Base-by-base conservation (phyloP, 768 basidiomycete species). In the Clitopilus passeckerianus region DNA sequence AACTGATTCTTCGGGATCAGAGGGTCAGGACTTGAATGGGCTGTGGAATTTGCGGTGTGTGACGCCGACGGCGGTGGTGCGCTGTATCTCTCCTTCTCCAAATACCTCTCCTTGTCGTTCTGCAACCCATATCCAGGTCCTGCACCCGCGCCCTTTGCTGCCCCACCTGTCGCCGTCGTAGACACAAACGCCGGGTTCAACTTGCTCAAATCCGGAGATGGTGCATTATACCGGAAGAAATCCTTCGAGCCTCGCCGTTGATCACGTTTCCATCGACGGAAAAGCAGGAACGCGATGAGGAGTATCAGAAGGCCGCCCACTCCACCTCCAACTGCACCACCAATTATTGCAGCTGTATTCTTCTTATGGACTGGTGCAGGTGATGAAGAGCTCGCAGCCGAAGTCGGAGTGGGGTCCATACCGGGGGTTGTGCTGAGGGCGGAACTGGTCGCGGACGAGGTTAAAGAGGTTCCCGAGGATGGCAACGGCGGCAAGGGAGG, bases 261-360 rank as follows among this genome's bases (percentile, higher is more conserved):
- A 34, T 46, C 44, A n/a, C 65, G 61, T n/a, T 24, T 57, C 22
- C 53, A 22, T 15, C 61, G 56, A 35, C 57, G 58, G 43, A 58
- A 41, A 44, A 64, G 41, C 12, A 61, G 7, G 41, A 53, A 66
- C 4, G 56, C 30, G 15, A 59, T 6, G n/a, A 62, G 52, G 8
- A 33, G 34, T 5, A 65, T 16, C 33, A 65, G 23, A 14, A 57
- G 33, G 27, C 67, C 10, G 43, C 66, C 8, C 20, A 64, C 54
- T 1, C 65, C 16, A 6, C 69, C 70, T 10, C 59, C 69, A 14
- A 64, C 62, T 34, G 66, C 63, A 6, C 69, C 70, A 3, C 65
- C 70, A 27, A 70, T 68, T 46, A 68, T 60, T 5, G 54, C 54
- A 0, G 55, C 65, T 10, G 34, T 34, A 16, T 57, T 64, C 22